Base-by-base conservation (phyloP, 331 rosid species). In the Cydonia oblonga region DNA sequence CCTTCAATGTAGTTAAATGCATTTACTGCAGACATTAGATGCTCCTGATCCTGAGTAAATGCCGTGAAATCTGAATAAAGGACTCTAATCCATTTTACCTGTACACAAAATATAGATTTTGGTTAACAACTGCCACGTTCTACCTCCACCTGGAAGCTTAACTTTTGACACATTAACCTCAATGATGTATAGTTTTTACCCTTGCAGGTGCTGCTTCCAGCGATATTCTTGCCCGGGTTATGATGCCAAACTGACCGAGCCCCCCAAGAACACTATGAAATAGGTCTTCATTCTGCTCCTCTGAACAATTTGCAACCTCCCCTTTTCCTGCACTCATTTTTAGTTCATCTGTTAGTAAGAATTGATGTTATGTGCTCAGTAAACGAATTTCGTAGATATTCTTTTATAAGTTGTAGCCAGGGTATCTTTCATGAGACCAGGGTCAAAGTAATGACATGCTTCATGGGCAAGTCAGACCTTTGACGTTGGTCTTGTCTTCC, bases 81-180 rank as follows among this genome's bases (percentile, higher is more conserved):
- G 62, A 93, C 95, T 82, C 96, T 85, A 73, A 93, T 86, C 98
- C 98, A 93, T 81, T 91, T 90, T 16, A 93, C 98, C 98, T 93
- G 87, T 80, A 77, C 64, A 79, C 64, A 84, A 80, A 70, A 75
- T 12, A 18, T 65, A 71, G 56, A 72, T 40, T 63, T 24, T 59
- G 51, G 64, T 71, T 62, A 69, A 63, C 18, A 71, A 67, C 19
- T 18, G 42, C n/a, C n/a, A 66, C 69, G 49, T 51, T 42, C 9
- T 25, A 53, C n/a, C 52, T 24, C 11, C 12, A 76, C 35, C 13
- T 20, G 73, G n/a, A 52, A 51, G 61, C 30, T 71, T 76, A 25
- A 35, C 51, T 76, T 76, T 61, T 33, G 33, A 65, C 12, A 49
- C 58, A 7, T 33, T 66, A 25, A 58, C 19, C 56, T 52, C 5